Conservation (phyloP, 257 asterid genomes). For the Eustoma russellianum region DNA sequence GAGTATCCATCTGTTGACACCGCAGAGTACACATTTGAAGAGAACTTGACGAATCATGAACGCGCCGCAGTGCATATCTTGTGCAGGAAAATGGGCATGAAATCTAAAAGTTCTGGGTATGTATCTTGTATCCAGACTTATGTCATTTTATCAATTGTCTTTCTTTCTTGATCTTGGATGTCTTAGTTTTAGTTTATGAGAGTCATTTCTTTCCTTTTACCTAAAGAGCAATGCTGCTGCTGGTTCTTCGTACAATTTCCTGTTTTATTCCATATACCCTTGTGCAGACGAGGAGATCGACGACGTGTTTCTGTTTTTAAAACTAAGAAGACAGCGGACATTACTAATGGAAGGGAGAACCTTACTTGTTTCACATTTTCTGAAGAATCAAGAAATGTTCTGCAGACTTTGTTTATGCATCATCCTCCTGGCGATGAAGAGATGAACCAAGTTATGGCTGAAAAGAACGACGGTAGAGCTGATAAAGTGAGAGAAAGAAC, state of each 20-base stretch:
- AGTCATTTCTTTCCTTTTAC: neutral
- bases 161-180: neutral
- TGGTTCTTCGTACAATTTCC: neutral
- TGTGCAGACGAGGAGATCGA: conserved; percentile 44
- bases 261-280: neutral
- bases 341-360: conserved; percentile 26
- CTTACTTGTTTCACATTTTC: conserved; percentile 51
- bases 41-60: conserved; percentile 33
- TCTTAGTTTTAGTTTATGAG: neutral
- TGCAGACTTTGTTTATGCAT: conserved; percentile 57
- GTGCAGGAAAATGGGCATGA: conserved; percentile 59
- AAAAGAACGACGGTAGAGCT: conserved; percentile 22
- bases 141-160: neutral
- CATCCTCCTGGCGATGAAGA: conserved; percentile 70
- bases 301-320: conserved; percentile 61
- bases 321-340: conserved; percentile 18
- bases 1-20: conserved; percentile 9
- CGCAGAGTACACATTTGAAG: conserved; percentile 63
- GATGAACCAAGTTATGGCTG: conserved; percentile 28
- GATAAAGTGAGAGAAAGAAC: conserved; percentile 12
- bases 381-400: conserved; percentile 42
- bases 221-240: neutral
- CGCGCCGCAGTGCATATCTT: conserved; percentile 60
- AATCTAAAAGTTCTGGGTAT: conserved; percentile 73
- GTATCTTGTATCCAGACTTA: conserved; percentile 10